These are phyloP conservation scores for Talaromyces sp. DNA, from an alignment of 2,329 filamentous ascomycete species.

Conservation along the genomic window DNA sequence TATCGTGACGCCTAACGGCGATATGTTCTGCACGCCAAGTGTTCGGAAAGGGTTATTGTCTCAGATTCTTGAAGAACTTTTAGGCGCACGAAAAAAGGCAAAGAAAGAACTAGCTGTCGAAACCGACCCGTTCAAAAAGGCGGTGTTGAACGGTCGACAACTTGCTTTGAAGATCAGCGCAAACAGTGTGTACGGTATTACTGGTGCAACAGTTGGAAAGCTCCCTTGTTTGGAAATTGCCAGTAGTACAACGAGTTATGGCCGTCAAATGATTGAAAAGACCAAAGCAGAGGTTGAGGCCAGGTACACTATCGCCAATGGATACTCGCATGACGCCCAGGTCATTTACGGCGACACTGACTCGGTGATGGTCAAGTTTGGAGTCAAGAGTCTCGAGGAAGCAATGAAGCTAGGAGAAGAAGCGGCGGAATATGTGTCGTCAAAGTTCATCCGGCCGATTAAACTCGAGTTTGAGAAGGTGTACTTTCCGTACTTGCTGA, in stretches of 20 bases:
- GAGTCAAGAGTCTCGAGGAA: conserved; percentile 76
- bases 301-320: conserved; percentile 86
- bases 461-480: conserved; percentile 99
- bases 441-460: conserved; percentile 92
- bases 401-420: conserved; percentile 96
- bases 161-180: conserved; percentile 93
- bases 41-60: conserved; percentile 86
- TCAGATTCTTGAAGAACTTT: conserved; percentile 90
- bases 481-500: conserved; percentile 93
- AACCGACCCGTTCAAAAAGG: conserved; percentile 95
- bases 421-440: conserved; percentile 79
- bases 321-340: conserved; percentile 88
- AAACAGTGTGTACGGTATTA: conserved; percentile 96
- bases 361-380: conserved; percentile 99
- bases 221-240: conserved; percentile 91
- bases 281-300: conserved; percentile 94
- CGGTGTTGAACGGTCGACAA: conserved; percentile 94
- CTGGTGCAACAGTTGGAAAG: conserved; percentile 92
- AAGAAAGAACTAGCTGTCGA: conserved; percentile 85
- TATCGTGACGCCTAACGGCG: conserved; percentile 89
- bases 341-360: conserved; percentile 99
- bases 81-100: conserved; percentile 87
- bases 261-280: conserved; percentile 97
- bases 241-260: conserved; percentile 94
- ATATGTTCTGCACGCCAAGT: conserved; percentile 84